phyloP scores from a whole-genome alignment of 192 early-diverging fungal species.

The Backusella morwellensis region DNA sequence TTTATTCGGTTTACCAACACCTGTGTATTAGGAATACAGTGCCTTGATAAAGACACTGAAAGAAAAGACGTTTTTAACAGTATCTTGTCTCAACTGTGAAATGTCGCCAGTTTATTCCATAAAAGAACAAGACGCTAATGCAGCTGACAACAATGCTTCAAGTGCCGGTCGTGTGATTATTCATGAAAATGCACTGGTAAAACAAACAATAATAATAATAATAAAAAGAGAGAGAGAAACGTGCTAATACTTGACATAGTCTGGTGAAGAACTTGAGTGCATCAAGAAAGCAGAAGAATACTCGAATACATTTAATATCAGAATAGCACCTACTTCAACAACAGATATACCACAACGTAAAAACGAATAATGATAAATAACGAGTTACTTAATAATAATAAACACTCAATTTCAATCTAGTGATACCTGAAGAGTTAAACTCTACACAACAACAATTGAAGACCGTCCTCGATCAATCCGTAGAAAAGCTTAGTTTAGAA shows the following conservation, averaged over 20 bases:
- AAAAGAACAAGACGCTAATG: neutral
- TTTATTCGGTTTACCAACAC: neutral
- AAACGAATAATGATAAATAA: neutral
- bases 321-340: neutral
- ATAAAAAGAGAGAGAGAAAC: neutral
- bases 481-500: constrained; percentile 15
- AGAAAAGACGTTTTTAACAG: neutral
- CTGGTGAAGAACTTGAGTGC: neutral
- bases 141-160: neutral
- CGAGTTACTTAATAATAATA: neutral
- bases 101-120: constrained; percentile 7
- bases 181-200: constrained; percentile 17
- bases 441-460: constrained; percentile 12
- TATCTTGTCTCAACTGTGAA: constrained; percentile 7
- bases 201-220: neutral
- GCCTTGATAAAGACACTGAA: neutral
- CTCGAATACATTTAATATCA: constrained; percentile 9
- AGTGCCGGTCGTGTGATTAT: neutral
- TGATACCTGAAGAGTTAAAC: constrained; percentile 2
- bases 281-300: neutral
- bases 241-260: neutral
- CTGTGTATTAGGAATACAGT: neutral
- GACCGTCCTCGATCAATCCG: neutral
- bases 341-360: neutral
- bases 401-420: neutral